These are phyloP conservation scores for Uronychia setigera DNA, from an alignment of 73 alveolate genomes.

Conservation along the genomic window DNA sequence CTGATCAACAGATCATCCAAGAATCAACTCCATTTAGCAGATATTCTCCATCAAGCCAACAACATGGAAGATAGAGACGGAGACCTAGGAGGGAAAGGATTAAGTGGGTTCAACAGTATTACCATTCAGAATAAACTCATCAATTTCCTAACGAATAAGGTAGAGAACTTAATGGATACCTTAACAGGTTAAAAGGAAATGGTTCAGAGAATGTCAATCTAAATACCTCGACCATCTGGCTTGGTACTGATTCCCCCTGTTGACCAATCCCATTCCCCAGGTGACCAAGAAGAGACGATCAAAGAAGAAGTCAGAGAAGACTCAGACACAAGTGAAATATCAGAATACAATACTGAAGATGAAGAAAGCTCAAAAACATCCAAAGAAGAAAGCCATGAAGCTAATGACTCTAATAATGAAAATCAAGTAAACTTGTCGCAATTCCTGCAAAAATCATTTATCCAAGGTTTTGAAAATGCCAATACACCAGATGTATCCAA, in stretches of 20 bases:
- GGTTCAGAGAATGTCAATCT: background rate
- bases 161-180: background rate
- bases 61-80: background rate
- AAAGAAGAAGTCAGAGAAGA: background rate
- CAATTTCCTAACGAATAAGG: background rate
- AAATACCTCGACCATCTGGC: background rate
- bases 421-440: too few species aligned
- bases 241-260: background rate
- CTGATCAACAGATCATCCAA: background rate
- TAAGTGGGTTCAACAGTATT: background rate
- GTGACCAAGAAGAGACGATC: background rate
- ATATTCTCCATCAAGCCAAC: background rate
- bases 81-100: too few species aligned
- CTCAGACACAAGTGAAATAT: background rate
- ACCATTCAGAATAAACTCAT: background rate
- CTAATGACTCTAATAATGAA: background rate
- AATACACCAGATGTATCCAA: background rate
- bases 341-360: background rate
- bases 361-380: too few species aligned
- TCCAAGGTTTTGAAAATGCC: background rate
- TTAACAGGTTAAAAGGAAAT: background rate
- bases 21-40: background rate
- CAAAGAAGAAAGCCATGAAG: background rate
- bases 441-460: background rate
- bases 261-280: background rate